These are phyloP conservation scores for Termitomyces sp. DNA, from an alignment of 768 basidiomycete genomes.

Conservation along the genomic window DNA sequence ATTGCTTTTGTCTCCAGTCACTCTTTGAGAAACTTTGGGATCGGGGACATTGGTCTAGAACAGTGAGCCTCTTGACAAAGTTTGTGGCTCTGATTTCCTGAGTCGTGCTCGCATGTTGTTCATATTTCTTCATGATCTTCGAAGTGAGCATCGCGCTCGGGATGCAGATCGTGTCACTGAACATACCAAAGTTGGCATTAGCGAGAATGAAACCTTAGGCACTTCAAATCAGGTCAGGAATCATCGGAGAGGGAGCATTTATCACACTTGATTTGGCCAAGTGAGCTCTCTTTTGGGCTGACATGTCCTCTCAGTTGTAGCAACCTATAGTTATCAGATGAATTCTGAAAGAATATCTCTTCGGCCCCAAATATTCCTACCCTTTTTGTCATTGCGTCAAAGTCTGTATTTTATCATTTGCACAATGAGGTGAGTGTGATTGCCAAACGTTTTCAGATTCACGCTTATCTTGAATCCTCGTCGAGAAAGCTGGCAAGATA, in stretches of 20 bases:
- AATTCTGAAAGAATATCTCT: conserved; percentile 19
- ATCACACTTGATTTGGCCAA: conserved; percentile 60
- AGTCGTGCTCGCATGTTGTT: background rate
- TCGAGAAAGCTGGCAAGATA: conserved; percentile 41
- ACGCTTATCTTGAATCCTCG: background rate
- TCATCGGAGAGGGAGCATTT: conserved; percentile 48
- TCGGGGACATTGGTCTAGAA: conserved; percentile 10
- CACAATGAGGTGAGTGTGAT: conserved; percentile 36
- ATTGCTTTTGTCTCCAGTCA: background rate
- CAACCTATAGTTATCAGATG: conserved; percentile 20
- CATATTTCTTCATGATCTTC: conserved; percentile 11
- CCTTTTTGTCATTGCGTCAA: conserved; percentile 36
- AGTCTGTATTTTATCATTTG: conserved; percentile 45
- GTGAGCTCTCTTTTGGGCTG: conserved; percentile 27
- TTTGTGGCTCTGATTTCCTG: background rate
- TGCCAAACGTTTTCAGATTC: background rate
- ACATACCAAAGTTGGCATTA: background rate
- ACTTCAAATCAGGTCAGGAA: conserved; percentile 28
- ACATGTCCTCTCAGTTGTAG: conserved; percentile 15
- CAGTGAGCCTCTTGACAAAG: conserved; percentile 16
- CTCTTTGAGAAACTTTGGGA: background rate
- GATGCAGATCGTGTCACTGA: conserved; percentile 2
- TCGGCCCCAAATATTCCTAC: conserved; percentile 30
- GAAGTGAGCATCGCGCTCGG: conserved; percentile 17
- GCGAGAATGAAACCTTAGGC: background rate